Evolutionary conservation across 176 grass and related monocot species (phyloP), one percentile per base, ranked within the genome.

Genomic region (Hyparrhenia diplandra): DNA sequence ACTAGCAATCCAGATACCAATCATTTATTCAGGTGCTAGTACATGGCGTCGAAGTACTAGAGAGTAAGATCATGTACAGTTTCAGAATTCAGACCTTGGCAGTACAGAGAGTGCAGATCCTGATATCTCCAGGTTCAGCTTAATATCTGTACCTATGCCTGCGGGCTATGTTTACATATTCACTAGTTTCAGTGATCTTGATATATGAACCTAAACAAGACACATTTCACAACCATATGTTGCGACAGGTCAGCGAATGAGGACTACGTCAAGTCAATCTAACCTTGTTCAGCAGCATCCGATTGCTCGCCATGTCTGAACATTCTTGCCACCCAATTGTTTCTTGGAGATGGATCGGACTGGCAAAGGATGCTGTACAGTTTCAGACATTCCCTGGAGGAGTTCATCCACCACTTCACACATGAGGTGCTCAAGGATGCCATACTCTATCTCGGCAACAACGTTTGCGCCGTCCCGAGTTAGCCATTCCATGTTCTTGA

Each of bases 351-450:
- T 46, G 64, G 41, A 58, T 20, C 18, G 20, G 40, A 54, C 20
- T 13, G 64, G 52, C 13, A 35, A 37, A 55, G 21, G 34, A 80
- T 31, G 11, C 11, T 37, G 8, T 25, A 76, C 57, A 66, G 49
- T 27, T 76, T 85, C 82, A 63, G 77, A 78, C 2, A 17, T 46
- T 42, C 31, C 73, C 42, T n/a, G 21, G 27, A 76, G 20, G 1
- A 94, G 59, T 52, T 87, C 84, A 43, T 30, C 72, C 8, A 75
- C 11, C 62, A 71, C 29, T 32, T 94, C 89, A 21, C 10, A n/a
- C 7, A 91, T 43, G 41, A 94, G 74, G 24, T 76, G 64, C 59
- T 89, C 84, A 52, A 91, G 68, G 27, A 89, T 52, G 7, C 23
- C 81, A 5, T 37, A 24, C 6, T 43, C 89, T 13, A 91, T 65